Evolutionary conservation across 345 rosid species (phyloP).

Genomic region (Cardamine resedifolia): DNA sequence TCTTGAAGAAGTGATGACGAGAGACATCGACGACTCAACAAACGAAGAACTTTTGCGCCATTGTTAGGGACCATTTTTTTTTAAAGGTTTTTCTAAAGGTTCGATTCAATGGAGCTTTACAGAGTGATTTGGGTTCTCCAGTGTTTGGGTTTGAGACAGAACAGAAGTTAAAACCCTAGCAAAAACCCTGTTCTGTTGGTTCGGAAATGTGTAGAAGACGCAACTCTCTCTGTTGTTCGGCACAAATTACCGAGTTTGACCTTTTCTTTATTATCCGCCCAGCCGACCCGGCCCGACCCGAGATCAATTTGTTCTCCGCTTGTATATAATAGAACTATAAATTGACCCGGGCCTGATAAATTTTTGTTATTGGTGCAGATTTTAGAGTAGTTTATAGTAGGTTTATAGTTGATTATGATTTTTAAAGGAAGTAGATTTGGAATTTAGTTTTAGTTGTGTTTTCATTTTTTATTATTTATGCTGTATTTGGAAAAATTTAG

Average conservation of each 20-base stretch:
- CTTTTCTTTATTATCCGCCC: conserved; percentile 9
- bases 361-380: no score
- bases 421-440: no score
- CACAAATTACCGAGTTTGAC: conserved; percentile 34
- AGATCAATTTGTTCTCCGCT: no score
- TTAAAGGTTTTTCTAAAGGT: no score
- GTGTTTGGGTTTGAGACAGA: not conserved
- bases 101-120: not conserved
- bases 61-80: conserved; percentile 58
- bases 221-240: conserved; percentile 25
- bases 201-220: conserved; percentile 37
- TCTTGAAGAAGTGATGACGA: conserved; percentile 38
- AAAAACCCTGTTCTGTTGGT: conserved; percentile 33
- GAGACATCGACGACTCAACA: conserved; percentile 52
- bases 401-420: no score
- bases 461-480: no score
- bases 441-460: no score
- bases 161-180: conserved; percentile 41
- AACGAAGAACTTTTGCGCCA: conserved; percentile 60
- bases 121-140: not conserved
- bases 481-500: no score
- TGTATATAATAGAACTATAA: no score
- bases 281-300: no score
- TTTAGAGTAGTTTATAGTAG: no score
- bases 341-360: no score